phyloP scores from a whole-genome alignment of 2,329 filamentous ascomycete genomes.

The Cladorrhinum sp. region DNA sequence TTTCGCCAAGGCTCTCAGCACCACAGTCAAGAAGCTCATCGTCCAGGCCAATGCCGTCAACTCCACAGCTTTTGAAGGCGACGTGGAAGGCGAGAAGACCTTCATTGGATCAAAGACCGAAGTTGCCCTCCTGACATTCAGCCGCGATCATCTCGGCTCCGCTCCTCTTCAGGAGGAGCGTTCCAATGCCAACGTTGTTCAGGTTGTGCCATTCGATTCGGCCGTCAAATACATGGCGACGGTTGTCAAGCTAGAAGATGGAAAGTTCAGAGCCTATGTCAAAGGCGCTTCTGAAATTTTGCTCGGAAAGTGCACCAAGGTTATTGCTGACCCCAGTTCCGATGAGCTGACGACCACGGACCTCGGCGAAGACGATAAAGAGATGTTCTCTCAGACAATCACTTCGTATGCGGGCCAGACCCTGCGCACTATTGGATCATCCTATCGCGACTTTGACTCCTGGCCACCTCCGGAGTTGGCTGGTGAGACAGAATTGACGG shows the following conservation, averaged over 20 bases:
- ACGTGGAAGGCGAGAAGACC: slow-evolving; percentile 33
- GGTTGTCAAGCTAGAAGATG: slow-evolving; percentile 45
- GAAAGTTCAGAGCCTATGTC: slow-evolving; percentile 49
- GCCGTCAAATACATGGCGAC: slow-evolving; percentile 56
- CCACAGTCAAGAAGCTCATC: slow-evolving; percentile 25
- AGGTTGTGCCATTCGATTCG: slow-evolving; percentile 54
- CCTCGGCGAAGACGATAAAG: slow-evolving; percentile 55
- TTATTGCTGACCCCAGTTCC: slow-evolving; percentile 46
- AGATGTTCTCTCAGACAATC: slow-evolving; percentile 53
- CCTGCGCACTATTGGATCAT: slow-evolving; percentile 70
- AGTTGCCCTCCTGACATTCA: slow-evolving; percentile 50
- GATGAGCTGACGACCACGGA: slow-evolving; percentile 48
- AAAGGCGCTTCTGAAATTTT: slow-evolving; percentile 59
- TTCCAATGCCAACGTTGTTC: slow-evolving; percentile 42
- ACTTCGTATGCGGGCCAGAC: slow-evolving; percentile 63
- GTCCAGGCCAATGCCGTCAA: slow-evolving; percentile 40
- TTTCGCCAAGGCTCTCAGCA: slow-evolving; percentile 24
- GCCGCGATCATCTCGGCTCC: slow-evolving; percentile 49
- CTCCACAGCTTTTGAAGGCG: slow-evolving; percentile 54
- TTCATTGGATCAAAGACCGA: slow-evolving; percentile 57
- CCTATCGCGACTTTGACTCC: slow-evolving; percentile 67
- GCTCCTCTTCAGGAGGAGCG: slow-evolving; percentile 44
- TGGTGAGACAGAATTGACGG: slow-evolving; percentile 56
- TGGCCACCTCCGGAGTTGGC: slow-evolving; percentile 29
- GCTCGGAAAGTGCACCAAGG: slow-evolving; percentile 42